Percentiles rank a stretch among this genome's conserved stretches.
Conservation (phyloP, 1,284 basidiomycete species). For the Ganoderma sinense region DNA sequence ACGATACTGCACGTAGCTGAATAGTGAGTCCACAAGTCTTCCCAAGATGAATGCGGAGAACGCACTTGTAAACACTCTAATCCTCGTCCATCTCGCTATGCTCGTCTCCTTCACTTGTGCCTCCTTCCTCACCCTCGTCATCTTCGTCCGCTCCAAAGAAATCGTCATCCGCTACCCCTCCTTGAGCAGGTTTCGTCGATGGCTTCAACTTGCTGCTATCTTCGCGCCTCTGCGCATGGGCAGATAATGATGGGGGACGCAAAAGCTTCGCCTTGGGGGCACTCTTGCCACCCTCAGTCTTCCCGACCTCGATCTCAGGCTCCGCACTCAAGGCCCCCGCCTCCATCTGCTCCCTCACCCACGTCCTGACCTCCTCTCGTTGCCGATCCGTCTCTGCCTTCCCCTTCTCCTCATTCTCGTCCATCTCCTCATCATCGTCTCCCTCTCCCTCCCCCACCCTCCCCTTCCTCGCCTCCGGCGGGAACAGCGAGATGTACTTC, state of each 20-base stretch:
- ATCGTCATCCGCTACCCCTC: conserved; percentile 21
- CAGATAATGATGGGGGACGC: background rate
- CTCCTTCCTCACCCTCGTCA: conserved; percentile 11
- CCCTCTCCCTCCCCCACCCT: conserved; percentile 35
- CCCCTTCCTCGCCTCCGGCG: conserved; percentile 62
- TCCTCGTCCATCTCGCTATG: conserved; percentile 24
- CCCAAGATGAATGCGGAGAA: too few relatives aligned
- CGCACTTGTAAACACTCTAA: background rate
- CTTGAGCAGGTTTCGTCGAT: conserved; percentile 1
- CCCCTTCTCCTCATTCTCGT: conserved; percentile 18
- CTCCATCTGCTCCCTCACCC: conserved; percentile 72
- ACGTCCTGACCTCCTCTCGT: conserved; percentile 68
- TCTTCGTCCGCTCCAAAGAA: conserved; percentile 24
- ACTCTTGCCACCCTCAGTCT: conserved; percentile 10
- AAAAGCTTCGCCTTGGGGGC: background rate
- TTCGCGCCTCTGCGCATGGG: background rate
- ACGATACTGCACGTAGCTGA: background rate
- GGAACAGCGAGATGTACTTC: conserved; percentile 89
- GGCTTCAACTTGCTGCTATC: background rate
- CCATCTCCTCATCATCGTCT: conserved; percentile 39
- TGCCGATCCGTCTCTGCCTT: conserved; percentile 44
- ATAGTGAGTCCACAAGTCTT: background rate
- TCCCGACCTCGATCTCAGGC: conserved; percentile 60
- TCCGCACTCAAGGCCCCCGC: conserved; percentile 63
- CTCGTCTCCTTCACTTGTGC: conserved; percentile 2